A percentile compares a stretch with the other conserved stretches of the same genome.
Evolutionary conservation across 306 rosid species (phyloP).

Genomic region (Gastrolobium bilobum): DNA sequence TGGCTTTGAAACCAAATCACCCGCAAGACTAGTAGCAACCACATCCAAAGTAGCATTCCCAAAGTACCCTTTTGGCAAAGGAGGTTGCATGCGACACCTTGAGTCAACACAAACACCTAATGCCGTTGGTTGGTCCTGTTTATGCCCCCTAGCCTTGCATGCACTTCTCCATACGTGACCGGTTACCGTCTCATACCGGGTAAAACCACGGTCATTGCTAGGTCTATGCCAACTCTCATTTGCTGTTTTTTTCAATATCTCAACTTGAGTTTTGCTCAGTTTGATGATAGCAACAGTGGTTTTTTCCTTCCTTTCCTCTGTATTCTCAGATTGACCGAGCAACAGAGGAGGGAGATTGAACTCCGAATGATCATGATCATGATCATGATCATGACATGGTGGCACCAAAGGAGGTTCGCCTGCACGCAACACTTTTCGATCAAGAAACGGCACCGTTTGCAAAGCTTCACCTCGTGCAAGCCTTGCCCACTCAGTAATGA

Average conservation of each 20-base stretch:
- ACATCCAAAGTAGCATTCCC: constrained; percentile 71
- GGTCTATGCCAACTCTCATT: constrained; percentile 42
- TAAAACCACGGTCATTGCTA: constrained; percentile 43
- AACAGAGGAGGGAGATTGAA: constrained; percentile 48
- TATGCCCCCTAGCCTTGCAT: constrained; percentile 59
- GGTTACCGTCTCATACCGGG: constrained; percentile 56
- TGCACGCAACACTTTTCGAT: constrained; percentile 44
- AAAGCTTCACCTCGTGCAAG: constrained; percentile 59
- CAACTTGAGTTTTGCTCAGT: constrained; percentile 58
- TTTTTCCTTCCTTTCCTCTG: constrained; percentile 60
- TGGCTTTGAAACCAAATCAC: constrained; percentile 63
- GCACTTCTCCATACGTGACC: constrained; percentile 75
- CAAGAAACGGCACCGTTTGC: constrained; percentile 54
- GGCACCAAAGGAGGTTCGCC: constrained; percentile 34
- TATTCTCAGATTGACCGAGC: neutral
- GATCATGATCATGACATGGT: neutral
- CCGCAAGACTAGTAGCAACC: constrained; percentile 53
- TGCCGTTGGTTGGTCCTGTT: constrained; percentile 51
- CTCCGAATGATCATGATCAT: constrained; percentile 25
- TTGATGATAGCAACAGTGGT: constrained; percentile 49
- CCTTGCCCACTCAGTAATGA: constrained; percentile 64
- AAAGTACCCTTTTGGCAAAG: constrained; percentile 59
- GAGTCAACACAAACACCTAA: constrained; percentile 58
- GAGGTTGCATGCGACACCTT: constrained; percentile 57
- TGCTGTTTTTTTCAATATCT: constrained; percentile 53